Base-by-base conservation (phyloP, 345 rosid genomes). In the Melaleuca quinquenervia region DNA sequence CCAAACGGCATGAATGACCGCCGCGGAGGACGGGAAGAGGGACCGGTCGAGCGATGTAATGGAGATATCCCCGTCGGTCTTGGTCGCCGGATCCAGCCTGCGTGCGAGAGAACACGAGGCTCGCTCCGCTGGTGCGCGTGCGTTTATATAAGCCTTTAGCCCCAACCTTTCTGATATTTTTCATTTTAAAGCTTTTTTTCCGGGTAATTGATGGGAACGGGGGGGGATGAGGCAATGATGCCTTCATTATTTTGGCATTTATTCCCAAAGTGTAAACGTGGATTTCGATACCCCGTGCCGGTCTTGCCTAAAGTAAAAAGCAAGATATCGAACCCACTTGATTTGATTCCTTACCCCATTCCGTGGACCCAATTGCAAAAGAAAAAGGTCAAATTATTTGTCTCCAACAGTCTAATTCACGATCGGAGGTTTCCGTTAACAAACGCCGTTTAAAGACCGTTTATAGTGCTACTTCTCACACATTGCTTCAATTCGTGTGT, bases 1-100 rank as follows among this genome's bases (percentile, higher is more conserved):
- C 91, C 89, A 92, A 93, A 82, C 92, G 94, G 99, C 95, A 92
- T 89, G 80, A 92, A 89, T 89, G 89, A 93, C 95, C 97, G 98
- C 89, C 96, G 92, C 94, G 85, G 87, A 89, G 94, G 95, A 94
- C 95, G 99, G 95, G 85, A 88, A 88, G 86, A 87, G 89, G 85
- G 82, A 84, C 18, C 80, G 2, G 48, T 18, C 80, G 80, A 36
- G 26, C 48, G 12, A 70, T 18, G 24, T 20, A 20, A 20, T 53
- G 26, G 36, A 41, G 80, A 9, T 1, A 15, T 64, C 29, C 76
- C 76, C 48, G 24, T 36, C 78, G 52, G 44, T 44, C 48, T 32
- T 12, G 36, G 36, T 13, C 22, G 13, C 50, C 27, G 53, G 53
- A n/a, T 82, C 27, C 7, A 22, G 56, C 48, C 44, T 32, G 84